Conservation (phyloP, 75 land plant species). For the Pinus taeda region DNA sequence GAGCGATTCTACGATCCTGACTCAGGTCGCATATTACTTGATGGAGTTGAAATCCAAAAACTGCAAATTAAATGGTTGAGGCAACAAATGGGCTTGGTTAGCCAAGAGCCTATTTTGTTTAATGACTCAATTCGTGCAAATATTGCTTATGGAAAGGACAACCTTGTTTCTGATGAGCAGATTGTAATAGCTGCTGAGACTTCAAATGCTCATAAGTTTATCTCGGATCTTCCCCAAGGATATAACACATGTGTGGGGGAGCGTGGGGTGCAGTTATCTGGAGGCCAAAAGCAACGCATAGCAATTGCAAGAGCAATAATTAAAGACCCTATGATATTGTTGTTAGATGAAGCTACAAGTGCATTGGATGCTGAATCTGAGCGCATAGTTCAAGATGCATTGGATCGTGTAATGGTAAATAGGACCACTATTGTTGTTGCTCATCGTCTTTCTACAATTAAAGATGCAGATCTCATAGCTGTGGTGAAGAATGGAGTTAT, state of each 20-base stretch:
- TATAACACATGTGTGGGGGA: conserved; percentile 68
- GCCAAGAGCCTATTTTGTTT: conserved; percentile 64
- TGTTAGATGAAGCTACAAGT: conserved; percentile 84
- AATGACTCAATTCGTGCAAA: conserved; percentile 45
- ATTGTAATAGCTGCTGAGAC: conserved; percentile 48
- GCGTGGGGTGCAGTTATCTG: conserved; percentile 80
- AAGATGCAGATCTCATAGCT: conserved; percentile 66
- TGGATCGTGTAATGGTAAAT: conserved; percentile 69
- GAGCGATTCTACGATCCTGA: conserved; percentile 75
- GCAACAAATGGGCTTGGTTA: conserved; percentile 62
- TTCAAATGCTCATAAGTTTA: conserved; percentile 62
- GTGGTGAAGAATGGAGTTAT: conserved; percentile 76
- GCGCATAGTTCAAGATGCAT: conserved; percentile 75
- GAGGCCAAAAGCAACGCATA: conserved; percentile 83
- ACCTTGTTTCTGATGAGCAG: conserved; percentile 36
- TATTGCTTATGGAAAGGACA: conserved; percentile 58
- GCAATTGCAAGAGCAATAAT: conserved; percentile 84
- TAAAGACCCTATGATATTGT: conserved; percentile 62
- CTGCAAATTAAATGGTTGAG: conserved; percentile 54
- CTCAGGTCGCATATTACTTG: conserved; percentile 41
- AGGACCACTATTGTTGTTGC: conserved; percentile 78
- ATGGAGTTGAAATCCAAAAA: conserved; percentile 45
- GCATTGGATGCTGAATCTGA: conserved; percentile 87
- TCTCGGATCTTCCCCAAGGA: conserved; percentile 46
- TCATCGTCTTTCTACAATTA: conserved; percentile 79